Base-by-base conservation (phyloP, 2,329 filamentous ascomycete species). In the Monosporascus sp. region DNA sequence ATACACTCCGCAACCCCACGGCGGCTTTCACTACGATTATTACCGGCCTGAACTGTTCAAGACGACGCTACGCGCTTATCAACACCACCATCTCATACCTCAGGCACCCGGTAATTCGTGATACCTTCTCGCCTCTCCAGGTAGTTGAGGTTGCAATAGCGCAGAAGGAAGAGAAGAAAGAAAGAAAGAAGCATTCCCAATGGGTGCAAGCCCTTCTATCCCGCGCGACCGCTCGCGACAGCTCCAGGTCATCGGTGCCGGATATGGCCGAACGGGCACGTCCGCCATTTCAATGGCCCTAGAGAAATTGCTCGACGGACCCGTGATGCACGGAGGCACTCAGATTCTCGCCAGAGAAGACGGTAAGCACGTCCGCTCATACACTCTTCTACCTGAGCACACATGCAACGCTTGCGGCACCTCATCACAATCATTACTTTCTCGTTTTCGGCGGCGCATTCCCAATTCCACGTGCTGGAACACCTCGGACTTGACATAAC, bases 261-360 rank as follows among this genome's bases (percentile, higher is more conserved):
- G 71, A 47, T 71, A 70, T 55, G 64, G 75, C 17, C 71, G 77
- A 37, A 79, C 76, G 1, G 77, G 76, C 14, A 79, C 76, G 1
- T 66, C 75, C 15, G 78, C 78, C 17, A 74, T 79, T 65, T 72
- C 72, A 31, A 59, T 71, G 47, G 78, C 77, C 1, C 64, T 80
- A 5, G 69, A 70, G 54, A 73, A 72, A 50, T 69, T 80, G 2
- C 72, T 79, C 18, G 59, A 74, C 38, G 76, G 73, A 1, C 77
- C 77, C 3, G 71, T 74, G 46, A 72, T 76, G 59, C 77, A 81
- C 57, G 73, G 74, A 50, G 77, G 78, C 36, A 77, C 66, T 1
- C 67, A 69, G 45, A 51, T 70, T 3, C 52, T 71, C 22, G 62
- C 64, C 1, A 64, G 68, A 20, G 67, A 72, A 54, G 68, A 72